phyloP scores from a whole-genome alignment of 2,329 filamentous ascomycete genomes.

The Chrysoporthe austroafricana region DNA sequence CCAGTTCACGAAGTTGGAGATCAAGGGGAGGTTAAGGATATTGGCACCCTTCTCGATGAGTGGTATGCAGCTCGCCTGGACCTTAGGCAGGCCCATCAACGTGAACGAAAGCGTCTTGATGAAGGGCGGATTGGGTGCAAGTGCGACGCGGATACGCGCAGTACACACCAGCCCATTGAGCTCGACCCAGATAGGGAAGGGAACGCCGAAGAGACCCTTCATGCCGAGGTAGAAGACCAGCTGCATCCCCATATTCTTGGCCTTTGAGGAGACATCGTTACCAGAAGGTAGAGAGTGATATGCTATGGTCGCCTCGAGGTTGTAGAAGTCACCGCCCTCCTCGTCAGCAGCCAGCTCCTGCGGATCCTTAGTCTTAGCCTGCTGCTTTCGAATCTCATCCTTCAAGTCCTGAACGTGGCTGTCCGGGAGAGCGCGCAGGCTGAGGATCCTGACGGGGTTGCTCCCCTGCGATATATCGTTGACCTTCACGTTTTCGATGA shows the following conservation, averaged over 20 bases:
- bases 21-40: constrained; percentile 86
- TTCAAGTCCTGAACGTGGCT: constrained; percentile 81
- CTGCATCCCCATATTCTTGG: constrained; percentile 96
- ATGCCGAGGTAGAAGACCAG: constrained; percentile 91
- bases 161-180: constrained; percentile 90
- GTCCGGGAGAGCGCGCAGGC: constrained; percentile 83
- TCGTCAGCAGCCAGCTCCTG: constrained; percentile 88
- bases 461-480: constrained; percentile 93
- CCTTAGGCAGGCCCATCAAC: constrained; percentile 89
- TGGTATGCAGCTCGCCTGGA: constrained; percentile 86
- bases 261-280: constrained; percentile 74
- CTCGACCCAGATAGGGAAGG: constrained; percentile 87
- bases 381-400: constrained; percentile 76
- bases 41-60: constrained; percentile 93
- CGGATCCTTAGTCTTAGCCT: constrained; percentile 80
- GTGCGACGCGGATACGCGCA: constrained; percentile 77
- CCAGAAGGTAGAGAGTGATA: constrained; percentile 84
- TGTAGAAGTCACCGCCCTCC: constrained; percentile 90
- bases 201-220: constrained; percentile 86
- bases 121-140: constrained; percentile 90
- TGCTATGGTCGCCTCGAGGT: constrained; percentile 85
- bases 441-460: constrained; percentile 87
- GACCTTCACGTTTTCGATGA: constrained; percentile 94
- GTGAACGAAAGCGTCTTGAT: constrained; percentile 91
- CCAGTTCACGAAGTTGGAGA: constrained; percentile 96